These are phyloP conservation scores for Aphanomyces stellatus DNA, from an alignment of 352 stramenopile genomes.

Conservation along the genomic window DNA sequence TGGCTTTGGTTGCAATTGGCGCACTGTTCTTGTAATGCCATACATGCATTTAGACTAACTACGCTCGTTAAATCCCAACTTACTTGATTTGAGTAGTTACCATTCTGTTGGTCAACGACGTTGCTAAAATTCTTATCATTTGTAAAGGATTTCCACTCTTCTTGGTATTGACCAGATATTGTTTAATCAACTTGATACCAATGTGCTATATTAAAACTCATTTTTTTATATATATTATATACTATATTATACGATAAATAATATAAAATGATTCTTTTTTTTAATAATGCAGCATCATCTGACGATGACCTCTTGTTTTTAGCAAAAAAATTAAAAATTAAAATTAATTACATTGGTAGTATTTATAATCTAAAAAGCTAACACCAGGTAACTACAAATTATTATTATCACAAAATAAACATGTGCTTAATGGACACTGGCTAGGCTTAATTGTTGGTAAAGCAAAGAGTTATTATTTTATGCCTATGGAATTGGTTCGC, in stretches of 20 bases:
- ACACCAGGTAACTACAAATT: not conserved
- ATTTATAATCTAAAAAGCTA: not conserved
- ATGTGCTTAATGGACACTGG: not conserved
- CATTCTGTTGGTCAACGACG: not conserved
- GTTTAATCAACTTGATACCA: not conserved
- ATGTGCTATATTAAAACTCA: not conserved
- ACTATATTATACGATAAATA: not conserved
- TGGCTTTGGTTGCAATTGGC: too few relatives aligned
- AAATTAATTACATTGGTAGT: not conserved
- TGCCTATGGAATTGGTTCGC: not conserved
- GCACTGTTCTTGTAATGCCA: too few relatives aligned
- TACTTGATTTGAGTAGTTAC: not conserved
- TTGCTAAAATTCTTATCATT: not conserved
- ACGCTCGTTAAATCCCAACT: not conserved
- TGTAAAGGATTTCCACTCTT: not conserved
- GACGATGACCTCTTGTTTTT: too few relatives aligned
- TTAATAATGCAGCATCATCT: not conserved
- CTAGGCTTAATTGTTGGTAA: not conserved
- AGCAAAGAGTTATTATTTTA: not conserved
- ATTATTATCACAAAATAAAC: not conserved
- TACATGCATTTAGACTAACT: too few relatives aligned
- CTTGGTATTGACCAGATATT: not conserved
- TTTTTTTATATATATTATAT: constrained; percentile 1
- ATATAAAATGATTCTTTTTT: not conserved
- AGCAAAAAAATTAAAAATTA: not conserved